These are phyloP conservation scores for Gossypium raimondii DNA, from an alignment of 345 rosid species.

Conservation along the genomic window DNA sequence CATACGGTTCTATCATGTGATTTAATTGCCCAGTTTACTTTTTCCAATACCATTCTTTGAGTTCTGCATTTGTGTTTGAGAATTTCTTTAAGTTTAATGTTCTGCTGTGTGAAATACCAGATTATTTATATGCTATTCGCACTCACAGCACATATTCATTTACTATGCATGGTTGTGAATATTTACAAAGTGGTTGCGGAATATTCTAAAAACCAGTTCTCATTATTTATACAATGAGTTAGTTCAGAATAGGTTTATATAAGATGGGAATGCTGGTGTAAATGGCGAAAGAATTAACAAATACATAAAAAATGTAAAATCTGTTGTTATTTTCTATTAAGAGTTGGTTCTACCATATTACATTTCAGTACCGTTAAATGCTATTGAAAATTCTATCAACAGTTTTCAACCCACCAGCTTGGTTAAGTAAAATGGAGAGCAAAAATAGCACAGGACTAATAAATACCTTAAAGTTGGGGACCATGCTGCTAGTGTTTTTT, in stretches of 20 bases:
- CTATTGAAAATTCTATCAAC: background rate
- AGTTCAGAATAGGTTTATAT: background rate
- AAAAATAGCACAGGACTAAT: background rate
- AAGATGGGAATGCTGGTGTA: background rate
- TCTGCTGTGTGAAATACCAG: background rate
- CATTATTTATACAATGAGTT: background rate
- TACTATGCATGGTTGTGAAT: background rate
- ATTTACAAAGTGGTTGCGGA: background rate
- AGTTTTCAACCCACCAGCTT: background rate
- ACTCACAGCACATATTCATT: background rate
- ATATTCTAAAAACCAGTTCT: background rate
- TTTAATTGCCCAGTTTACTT: background rate
- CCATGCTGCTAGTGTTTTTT: background rate
- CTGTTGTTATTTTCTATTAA: background rate
- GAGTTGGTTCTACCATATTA: background rate
- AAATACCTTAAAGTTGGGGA: background rate
- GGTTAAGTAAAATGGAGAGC: background rate
- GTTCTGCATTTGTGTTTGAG: background rate
- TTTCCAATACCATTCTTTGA: background rate
- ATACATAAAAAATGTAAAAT: background rate
- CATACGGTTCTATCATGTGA: background rate
- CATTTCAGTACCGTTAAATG: background rate
- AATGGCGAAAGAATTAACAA: background rate
- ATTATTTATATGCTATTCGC: background rate
- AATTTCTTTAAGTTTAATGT: background rate